A percentile compares a stretch with the other conserved stretches of the same genome.
These are phyloP conservation scores for Penicillium sp. DNA, from an alignment of 2,329 filamentous ascomycete genomes.

Conservation along the genomic window DNA sequence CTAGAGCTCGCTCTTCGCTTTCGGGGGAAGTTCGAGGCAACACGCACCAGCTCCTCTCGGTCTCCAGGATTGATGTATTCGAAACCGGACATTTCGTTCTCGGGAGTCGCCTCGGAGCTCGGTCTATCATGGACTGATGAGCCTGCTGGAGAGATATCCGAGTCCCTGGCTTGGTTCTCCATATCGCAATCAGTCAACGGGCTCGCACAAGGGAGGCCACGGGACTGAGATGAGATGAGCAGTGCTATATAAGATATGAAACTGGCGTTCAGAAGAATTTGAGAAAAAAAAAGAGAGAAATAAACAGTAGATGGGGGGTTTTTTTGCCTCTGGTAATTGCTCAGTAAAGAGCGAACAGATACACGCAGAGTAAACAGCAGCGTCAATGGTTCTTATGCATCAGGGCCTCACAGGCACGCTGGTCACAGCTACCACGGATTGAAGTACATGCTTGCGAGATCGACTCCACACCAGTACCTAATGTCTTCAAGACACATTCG, in stretches of 20 bases:
- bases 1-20: constrained; percentile 15
- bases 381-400: neutral
- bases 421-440: neutral
- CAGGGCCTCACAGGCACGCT: no score
- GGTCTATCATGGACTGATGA: constrained; percentile 9
- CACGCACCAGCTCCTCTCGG: constrained; percentile 21
- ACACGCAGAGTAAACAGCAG: neutral
- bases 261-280: no score
- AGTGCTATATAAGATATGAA: no score
- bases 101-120: constrained; percentile 14
- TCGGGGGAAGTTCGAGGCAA: constrained; percentile 27
- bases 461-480: no score
- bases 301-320: no score
- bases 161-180: constrained; percentile 5
- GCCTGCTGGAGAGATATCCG: constrained; percentile 8
- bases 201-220: neutral
- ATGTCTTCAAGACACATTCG: no score
- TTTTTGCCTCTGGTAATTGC: neutral
- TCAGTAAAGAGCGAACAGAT: neutral
- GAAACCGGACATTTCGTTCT: constrained; percentile 19
- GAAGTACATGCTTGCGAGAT: neutral
- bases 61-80: constrained; percentile 24
- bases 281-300: no score
- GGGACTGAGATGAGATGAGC: neutral
- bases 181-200: constrained; percentile 2